phyloP scores from a whole-genome alignment of 306 rosid genomes.

The Glycine latifolia region DNA sequence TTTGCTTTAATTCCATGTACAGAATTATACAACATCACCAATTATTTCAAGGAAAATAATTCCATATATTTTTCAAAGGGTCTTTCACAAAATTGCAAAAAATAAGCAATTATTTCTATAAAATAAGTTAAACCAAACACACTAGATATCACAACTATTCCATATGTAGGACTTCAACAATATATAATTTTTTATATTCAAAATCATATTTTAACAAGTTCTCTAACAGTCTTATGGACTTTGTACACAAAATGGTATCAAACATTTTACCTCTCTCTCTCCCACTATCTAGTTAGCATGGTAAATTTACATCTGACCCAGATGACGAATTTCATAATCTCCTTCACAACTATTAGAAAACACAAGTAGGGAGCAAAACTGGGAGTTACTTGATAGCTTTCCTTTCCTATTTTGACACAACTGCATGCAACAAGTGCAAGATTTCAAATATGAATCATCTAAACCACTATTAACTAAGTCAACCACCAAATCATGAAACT shows the following conservation, averaged over 20 bases:
- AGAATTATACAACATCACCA: neutral
- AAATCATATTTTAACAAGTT: neutral
- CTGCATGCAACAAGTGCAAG: neutral
- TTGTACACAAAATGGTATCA: conserved; percentile 2
- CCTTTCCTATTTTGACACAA: neutral
- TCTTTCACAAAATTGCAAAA: neutral
- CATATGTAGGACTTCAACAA: neutral
- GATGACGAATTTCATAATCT: neutral
- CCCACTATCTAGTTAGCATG: neutral
- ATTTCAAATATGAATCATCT: neutral
- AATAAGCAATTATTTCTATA: neutral
- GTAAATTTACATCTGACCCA: neutral
- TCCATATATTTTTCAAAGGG: neutral
- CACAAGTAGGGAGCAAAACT: neutral
- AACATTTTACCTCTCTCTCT: neutral
- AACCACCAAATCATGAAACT: neutral
- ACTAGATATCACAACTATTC: neutral
- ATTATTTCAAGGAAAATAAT: neutral
- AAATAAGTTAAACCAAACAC: neutral
- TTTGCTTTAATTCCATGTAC: neutral
- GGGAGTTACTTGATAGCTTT: neutral
- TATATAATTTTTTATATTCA: neutral
- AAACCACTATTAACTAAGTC: neutral
- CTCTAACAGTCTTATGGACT: neutral
- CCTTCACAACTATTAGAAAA: neutral